Evolutionary conservation across 1,284 basidiomycete genomes (phyloP).

Genomic region (Coriolopsis trogii): DNA sequence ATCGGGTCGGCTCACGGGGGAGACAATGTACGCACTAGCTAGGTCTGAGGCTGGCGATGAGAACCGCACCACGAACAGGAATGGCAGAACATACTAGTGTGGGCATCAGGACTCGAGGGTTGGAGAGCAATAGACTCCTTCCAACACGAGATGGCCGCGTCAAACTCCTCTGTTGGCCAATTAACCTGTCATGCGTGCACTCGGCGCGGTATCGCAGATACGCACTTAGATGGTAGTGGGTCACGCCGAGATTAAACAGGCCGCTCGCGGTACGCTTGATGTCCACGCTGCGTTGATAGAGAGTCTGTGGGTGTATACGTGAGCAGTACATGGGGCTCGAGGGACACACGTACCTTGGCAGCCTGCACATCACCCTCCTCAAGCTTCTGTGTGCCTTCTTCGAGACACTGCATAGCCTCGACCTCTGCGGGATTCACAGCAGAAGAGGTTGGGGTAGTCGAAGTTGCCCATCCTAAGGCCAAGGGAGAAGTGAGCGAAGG

Average conservation of each 20-base stretch:
- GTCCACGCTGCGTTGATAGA: slow-evolving; percentile 82
- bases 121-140: slow-evolving; percentile 83
- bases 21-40: slow-evolving; percentile 93
- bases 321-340: not conserved
- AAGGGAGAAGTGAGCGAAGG: not conserved
- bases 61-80: slow-evolving; percentile 11
- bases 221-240: slow-evolving; percentile 85
- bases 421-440: slow-evolving; percentile 83
- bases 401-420: slow-evolving; percentile 82
- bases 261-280: slow-evolving; percentile 84
- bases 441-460: slow-evolving; percentile 78
- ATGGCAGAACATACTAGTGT: slow-evolving; percentile 73
- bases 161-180: slow-evolving; percentile 89
- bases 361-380: slow-evolving; percentile 88
- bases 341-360: slow-evolving; percentile 54
- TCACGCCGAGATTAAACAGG: slow-evolving; percentile 88
- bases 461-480: slow-evolving; percentile 77
- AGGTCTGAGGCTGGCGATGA: slow-evolving; percentile 58
- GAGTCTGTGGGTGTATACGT: slow-evolving; percentile 29
- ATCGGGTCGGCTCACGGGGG: slow-evolving; percentile 83
- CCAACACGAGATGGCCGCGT: slow-evolving; percentile 85
- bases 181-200: too few relatives aligned
- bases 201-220: slow-evolving; percentile 18
- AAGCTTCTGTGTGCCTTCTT: slow-evolving; percentile 85
- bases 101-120: slow-evolving; percentile 87